Conservation (phyloP, 192 early-diverging fungal genomes). For the Backusella circina region DNA sequence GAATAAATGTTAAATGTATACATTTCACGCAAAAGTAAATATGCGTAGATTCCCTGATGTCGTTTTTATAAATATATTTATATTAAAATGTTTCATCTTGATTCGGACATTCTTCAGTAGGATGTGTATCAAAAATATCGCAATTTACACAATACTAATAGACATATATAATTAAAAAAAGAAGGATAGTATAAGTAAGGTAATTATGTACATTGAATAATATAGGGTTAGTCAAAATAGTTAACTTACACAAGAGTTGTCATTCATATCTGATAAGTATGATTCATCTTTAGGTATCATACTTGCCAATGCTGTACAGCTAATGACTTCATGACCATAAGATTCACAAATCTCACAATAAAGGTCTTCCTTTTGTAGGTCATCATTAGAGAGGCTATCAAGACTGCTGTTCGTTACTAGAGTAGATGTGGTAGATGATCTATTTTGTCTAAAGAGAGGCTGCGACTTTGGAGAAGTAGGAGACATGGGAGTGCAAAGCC, state of each 20-base stretch:
- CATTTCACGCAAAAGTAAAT: not conserved
- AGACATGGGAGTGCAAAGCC: not conserved
- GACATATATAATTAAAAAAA: not conserved
- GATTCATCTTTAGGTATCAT: not conserved
- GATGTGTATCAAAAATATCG: constrained; percentile 61
- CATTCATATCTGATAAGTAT: not conserved
- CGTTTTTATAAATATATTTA: not conserved
- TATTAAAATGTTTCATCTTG: constrained; percentile 64
- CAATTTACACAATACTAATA: constrained; percentile 73
- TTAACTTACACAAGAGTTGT: constrained; percentile 1
- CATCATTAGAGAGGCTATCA: not conserved
- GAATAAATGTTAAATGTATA: not conserved
- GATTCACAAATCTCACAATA: constrained; percentile 71
- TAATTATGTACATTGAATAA: not conserved
- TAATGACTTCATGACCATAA: constrained; percentile 56
- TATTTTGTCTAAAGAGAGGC: not conserved
- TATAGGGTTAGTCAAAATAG: not conserved
- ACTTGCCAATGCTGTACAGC: constrained; percentile 42
- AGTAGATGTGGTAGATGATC: not conserved
- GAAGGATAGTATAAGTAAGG: not conserved
- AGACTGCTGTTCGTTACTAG: not conserved
- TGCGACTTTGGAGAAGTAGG: not conserved
- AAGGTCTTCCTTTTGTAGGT: constrained; percentile 32
- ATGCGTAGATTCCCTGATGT: not conserved
- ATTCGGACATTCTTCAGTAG: constrained; percentile 71